Conservation (phyloP, 805 yeast genomes). For the Citeromyces matritensis region DNA sequence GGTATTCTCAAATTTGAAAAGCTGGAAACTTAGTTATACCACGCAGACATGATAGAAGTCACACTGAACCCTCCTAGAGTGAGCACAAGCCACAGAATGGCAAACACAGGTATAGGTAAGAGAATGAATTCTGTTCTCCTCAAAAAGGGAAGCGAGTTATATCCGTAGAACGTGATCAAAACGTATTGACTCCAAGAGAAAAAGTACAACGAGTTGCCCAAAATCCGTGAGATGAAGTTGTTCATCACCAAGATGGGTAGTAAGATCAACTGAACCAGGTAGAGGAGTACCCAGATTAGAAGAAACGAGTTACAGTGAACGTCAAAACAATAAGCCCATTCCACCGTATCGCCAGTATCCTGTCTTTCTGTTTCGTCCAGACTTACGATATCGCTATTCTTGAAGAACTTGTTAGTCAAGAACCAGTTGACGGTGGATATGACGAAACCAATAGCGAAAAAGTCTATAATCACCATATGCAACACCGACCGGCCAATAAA, state of each 20-base stretch:
- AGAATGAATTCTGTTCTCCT: conserved; percentile 46
- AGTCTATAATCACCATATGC: conserved; percentile 79
- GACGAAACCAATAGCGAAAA: conserved; percentile 51
- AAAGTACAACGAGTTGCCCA: conserved; percentile 72
- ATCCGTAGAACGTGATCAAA: conserved; percentile 79
- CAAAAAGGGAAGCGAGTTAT: conserved; percentile 56
- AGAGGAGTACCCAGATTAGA: conserved; percentile 62
- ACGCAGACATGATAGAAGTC: conserved; percentile 51
- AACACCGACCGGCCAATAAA: conserved; percentile 53
- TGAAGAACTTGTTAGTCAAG: conserved; percentile 50
- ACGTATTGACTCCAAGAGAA: conserved; percentile 64
- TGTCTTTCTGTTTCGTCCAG: too few species aligned
- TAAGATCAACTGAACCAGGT: conserved; percentile 59
- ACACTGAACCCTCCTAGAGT: conserved; percentile 59
- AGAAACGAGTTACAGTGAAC: conserved; percentile 87
- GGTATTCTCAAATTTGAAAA: too few species aligned
- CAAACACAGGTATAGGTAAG: conserved; percentile 48
- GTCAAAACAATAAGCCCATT: conserved; percentile 93
- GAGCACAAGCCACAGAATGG: conserved; percentile 38
- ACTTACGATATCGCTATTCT: conserved; percentile 12
- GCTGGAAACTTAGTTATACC: too few species aligned
- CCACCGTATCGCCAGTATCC: conserved; percentile 23
- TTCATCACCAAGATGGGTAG: conserved; percentile 57
- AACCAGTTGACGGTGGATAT: conserved; percentile 67
- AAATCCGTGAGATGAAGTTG: conserved; percentile 48